A percentile compares a stretch with the other conserved stretches of the same genome.
Evolutionary conservation across 192 early-diverging fungal species (phyloP).

Genomic region (Backusella mclennaniae): DNA sequence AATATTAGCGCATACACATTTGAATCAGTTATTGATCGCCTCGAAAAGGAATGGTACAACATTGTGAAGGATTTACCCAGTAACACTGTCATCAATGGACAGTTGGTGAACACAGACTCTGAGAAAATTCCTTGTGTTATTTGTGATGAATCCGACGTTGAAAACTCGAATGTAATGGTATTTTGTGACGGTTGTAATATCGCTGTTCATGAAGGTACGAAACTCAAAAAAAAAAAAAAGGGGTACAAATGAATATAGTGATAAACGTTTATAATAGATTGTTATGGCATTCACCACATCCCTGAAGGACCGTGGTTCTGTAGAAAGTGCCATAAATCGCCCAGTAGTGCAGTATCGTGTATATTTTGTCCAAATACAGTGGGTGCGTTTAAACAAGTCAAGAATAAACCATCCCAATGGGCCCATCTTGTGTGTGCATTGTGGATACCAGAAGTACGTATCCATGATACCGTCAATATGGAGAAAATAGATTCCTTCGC

Average conservation of each 20-base stretch:
- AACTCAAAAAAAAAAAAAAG: neutral
- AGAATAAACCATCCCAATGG: slow-evolving; percentile 74
- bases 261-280: slow-evolving; percentile 58
- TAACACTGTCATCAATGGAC: slow-evolving; percentile 48
- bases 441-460: slow-evolving; percentile 93
- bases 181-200: slow-evolving; percentile 99
- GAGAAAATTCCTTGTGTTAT: slow-evolving; percentile 71
- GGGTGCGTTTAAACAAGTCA: slow-evolving; percentile 97
- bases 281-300: slow-evolving; percentile 98
- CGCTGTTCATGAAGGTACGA: slow-evolving; percentile 92
- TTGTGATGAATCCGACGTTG: slow-evolving; percentile 96
- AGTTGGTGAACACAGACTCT: slow-evolving; percentile 69
- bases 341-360: slow-evolving; percentile 84
- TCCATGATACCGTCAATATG: slow-evolving; percentile 92
- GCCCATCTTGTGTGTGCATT: slow-evolving; percentile 93
- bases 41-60: slow-evolving; percentile 98
- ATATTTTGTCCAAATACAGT: slow-evolving; percentile 90
- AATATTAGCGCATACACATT: slow-evolving; percentile 60
- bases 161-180: slow-evolving; percentile 98
- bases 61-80: slow-evolving; percentile 62
- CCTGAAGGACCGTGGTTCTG: slow-evolving; percentile 99
- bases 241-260: neutral
- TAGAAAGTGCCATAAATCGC: slow-evolving; percentile 92
- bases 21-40: slow-evolving; percentile 82
- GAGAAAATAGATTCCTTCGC: slow-evolving; percentile 94